These are phyloP conservation scores for Pleurotus cornucopiae DNA, from an alignment of 768 basidiomycete species.

Conservation along the genomic window DNA sequence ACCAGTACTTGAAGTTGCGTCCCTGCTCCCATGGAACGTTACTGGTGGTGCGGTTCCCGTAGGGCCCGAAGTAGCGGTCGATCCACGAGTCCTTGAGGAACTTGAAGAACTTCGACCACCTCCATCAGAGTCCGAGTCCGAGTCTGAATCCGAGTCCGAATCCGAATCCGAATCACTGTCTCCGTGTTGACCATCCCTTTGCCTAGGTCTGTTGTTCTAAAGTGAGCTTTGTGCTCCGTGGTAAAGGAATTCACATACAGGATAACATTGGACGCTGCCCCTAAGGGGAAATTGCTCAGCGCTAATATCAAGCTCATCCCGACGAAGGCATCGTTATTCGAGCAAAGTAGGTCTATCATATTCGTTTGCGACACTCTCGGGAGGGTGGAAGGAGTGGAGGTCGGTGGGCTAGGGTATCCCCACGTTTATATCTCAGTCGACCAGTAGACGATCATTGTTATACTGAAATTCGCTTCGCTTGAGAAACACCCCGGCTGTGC, in stretches of 20 bases:
- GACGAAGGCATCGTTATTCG: neutral
- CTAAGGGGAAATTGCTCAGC: neutral
- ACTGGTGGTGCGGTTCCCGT: constrained; percentile 1
- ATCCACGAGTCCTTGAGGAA: constrained; percentile 3
- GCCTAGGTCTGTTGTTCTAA: neutral
- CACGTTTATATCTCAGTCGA: no score
- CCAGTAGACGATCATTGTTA: no score
- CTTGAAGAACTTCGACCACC: constrained; percentile 14
- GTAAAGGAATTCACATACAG: neutral
- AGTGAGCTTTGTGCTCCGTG: neutral
- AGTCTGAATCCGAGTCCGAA: constrained; percentile 11
- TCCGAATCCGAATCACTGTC: constrained; percentile 14
- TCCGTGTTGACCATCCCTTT: constrained; percentile 6
- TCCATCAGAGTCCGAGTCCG: constrained; percentile 14
- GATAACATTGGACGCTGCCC: neutral
- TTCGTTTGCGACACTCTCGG: neutral
- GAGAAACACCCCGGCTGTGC: neutral
- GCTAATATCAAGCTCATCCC: neutral
- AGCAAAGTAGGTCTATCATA: neutral
- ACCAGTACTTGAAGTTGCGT: neutral
- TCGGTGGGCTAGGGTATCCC: no score
- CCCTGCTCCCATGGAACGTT: neutral
- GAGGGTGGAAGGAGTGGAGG: no score
- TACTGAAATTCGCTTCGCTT: neutral
- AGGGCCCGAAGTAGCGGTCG: constrained; percentile 9